phyloP scores from a whole-genome alignment of 257 asterid species.

The Solanum chiquidenum region DNA sequence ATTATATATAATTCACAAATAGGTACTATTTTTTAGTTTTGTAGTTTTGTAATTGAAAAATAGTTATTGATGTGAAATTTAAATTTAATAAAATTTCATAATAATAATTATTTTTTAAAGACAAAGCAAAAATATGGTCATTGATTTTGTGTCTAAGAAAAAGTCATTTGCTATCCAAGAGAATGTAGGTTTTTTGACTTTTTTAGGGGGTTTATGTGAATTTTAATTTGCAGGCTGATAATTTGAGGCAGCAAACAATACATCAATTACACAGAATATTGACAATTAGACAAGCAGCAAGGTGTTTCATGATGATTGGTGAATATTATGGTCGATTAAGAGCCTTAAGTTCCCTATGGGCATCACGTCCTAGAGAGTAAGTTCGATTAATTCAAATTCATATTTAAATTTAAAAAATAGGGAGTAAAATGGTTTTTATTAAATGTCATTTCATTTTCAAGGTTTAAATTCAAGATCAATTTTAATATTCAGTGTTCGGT shows the following conservation, averaged over 20 bases:
- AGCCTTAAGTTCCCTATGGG: slow-evolving; percentile 89
- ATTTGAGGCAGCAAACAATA: slow-evolving; percentile 79
- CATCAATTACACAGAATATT: slow-evolving; percentile 64
- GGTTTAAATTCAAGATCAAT: background rate
- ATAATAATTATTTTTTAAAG: background rate
- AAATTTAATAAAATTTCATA: background rate
- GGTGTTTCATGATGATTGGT: slow-evolving; percentile 78
- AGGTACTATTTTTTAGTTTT: background rate
- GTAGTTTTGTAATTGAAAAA: background rate
- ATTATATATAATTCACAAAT: background rate
- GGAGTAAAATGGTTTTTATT: background rate
- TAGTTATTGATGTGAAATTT: background rate
- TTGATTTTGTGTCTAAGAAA: background rate
- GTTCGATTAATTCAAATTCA: background rate
- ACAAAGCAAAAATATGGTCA: background rate
- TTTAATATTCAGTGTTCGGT: background rate
- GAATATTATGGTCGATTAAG: slow-evolving; percentile 85
- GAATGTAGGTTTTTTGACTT: background rate
- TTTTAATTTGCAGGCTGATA: slow-evolving; percentile 59
- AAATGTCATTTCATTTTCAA: background rate
- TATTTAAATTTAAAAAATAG: background rate
- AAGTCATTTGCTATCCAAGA: background rate
- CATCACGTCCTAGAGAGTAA: slow-evolving; percentile 90
- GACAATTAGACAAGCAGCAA: slow-evolving; percentile 78
- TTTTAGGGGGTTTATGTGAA: background rate